Percentiles rank a stretch among this genome's conserved stretches.
Evolutionary conservation across 23 red algal genomes (phyloP).

Genomic region (Cyanidiococcus yangmingshanensis): DNA sequence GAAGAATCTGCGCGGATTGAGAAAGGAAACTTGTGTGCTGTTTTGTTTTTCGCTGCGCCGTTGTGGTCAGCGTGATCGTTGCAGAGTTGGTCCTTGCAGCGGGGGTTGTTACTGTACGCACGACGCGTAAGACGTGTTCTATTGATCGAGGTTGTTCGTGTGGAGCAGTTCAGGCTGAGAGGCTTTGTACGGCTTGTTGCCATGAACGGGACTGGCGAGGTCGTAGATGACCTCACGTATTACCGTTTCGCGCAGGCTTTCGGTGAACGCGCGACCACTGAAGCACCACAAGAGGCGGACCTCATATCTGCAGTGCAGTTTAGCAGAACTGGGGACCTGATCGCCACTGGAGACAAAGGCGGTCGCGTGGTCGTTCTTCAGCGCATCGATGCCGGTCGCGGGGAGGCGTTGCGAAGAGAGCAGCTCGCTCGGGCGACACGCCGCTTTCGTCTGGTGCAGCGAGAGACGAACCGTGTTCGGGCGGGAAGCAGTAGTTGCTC

Average conservation of each 20-base stretch:
- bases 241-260: slow-evolving; percentile 69
- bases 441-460: background rate
- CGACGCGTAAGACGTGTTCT: too few relatives aligned
- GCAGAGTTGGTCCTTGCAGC: too few relatives aligned
- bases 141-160: too few relatives aligned
- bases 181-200: too few relatives aligned
- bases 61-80: too few relatives aligned
- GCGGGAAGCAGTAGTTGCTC: background rate
- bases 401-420: slow-evolving; percentile 9
- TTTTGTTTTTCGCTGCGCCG: too few relatives aligned
- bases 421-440: slow-evolving; percentile 10
- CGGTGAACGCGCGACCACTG: slow-evolving; percentile 34
- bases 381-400: slow-evolving; percentile 19
- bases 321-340: slow-evolving; percentile 35
- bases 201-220: slow-evolving; percentile 1
- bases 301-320: slow-evolving; percentile 63
- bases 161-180: too few relatives aligned
- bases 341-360: slow-evolving; percentile 65
- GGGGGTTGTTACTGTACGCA: too few relatives aligned
- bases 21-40: too few relatives aligned
- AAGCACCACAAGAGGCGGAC: slow-evolving; percentile 40
- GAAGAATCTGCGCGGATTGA: too few relatives aligned
- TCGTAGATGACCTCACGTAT: slow-evolving; percentile 24
- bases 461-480: background rate
- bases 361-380: slow-evolving; percentile 59